Evolutionary conservation across 257 asterid genomes (phyloP).

Genomic region (Plantago elongata): DNA sequence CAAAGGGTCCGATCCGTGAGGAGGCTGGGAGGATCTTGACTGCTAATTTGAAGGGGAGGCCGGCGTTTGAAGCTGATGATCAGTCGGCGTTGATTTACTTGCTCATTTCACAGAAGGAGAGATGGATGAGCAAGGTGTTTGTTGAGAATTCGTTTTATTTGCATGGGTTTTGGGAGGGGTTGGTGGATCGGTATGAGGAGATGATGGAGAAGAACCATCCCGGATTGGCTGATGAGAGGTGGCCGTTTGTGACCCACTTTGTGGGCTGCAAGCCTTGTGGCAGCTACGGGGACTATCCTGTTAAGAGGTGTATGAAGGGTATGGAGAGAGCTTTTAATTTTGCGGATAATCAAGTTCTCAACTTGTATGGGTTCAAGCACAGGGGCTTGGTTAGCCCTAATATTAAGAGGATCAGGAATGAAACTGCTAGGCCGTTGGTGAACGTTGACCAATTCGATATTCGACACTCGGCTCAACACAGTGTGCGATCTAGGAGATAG

Average conservation of each 20-base stretch:
- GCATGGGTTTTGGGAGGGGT: slow-evolving; percentile 94
- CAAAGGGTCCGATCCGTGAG: slow-evolving; percentile 76
- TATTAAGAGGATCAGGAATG: slow-evolving; percentile 81
- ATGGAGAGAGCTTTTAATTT: slow-evolving; percentile 96
- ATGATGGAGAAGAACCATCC: slow-evolving; percentile 87
- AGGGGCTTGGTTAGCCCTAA: slow-evolving; percentile 90
- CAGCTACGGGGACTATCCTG: slow-evolving; percentile 89
- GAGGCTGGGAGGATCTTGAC: slow-evolving; percentile 87
- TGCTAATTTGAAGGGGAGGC: slow-evolving; percentile 80
- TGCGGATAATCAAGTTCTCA: slow-evolving; percentile 84
- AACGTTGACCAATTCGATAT: slow-evolving; percentile 76
- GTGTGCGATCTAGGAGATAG: slow-evolving; percentile 48
- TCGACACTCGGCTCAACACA: slow-evolving; percentile 48
- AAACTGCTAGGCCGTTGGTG: slow-evolving; percentile 57
- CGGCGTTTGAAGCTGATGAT: slow-evolving; percentile 90
- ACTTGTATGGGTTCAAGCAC: slow-evolving; percentile 87
- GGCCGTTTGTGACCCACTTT: slow-evolving; percentile 97
- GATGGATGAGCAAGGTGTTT: slow-evolving; percentile 73
- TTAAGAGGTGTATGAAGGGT: slow-evolving; percentile 78
- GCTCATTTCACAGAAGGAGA: slow-evolving; percentile 54
- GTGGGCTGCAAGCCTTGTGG: slow-evolving; percentile 98
- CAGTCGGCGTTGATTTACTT: slow-evolving; percentile 88
- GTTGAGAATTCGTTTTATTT: slow-evolving; percentile 74
- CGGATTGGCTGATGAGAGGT: slow-evolving; percentile 90
- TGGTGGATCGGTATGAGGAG: slow-evolving; percentile 90